Percentiles rank a stretch among this genome's conserved stretches.
Conservation (phyloP, 2,329 filamentous ascomycete genomes). For the Sphaerostilbella broomeana region DNA sequence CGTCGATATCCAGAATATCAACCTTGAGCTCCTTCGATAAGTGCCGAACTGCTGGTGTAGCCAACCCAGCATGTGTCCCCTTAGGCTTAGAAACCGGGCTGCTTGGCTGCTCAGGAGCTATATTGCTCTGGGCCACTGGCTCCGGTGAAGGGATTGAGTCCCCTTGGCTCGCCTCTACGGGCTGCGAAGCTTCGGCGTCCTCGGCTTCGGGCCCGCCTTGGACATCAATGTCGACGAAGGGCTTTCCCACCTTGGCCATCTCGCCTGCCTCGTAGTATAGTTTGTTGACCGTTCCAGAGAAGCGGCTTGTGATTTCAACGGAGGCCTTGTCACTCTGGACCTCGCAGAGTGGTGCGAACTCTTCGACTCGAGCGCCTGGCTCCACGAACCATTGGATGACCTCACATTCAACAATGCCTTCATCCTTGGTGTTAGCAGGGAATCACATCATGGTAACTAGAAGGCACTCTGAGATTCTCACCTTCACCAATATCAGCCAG, state of each 20-base stretch:
- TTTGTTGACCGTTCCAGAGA: slow-evolving; percentile 92
- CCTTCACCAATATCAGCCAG: slow-evolving; percentile 84
- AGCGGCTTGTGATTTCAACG: slow-evolving; percentile 88
- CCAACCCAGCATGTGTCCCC: slow-evolving; percentile 66
- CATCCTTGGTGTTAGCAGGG: slow-evolving; percentile 7
- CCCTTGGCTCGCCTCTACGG: slow-evolving; percentile 25
- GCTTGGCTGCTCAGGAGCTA: neutral
- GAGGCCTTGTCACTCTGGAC: slow-evolving; percentile 96
- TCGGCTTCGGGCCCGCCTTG: slow-evolving; percentile 59
- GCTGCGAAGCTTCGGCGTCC: slow-evolving; percentile 29
- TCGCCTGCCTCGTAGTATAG: slow-evolving; percentile 93
- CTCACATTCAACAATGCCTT: slow-evolving; percentile 96
- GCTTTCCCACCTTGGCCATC: slow-evolving; percentile 91
- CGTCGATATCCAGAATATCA: slow-evolving; percentile 69
- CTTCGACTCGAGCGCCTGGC: slow-evolving; percentile 88
- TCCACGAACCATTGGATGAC: slow-evolving; percentile 99
- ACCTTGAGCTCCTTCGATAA: slow-evolving; percentile 74
- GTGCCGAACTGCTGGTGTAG: slow-evolving; percentile 88
- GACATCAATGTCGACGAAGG: slow-evolving; percentile 92
- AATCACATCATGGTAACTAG: neutral
- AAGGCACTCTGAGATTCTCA: too few relatives aligned
- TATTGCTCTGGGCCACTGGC: slow-evolving; percentile 1
- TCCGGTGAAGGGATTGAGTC: slow-evolving; percentile 19
- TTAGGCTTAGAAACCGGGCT: slow-evolving; percentile 26
- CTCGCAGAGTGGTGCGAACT: slow-evolving; percentile 96